phyloP scores from a whole-genome alignment of 805 yeast genomes.

The Suhomyces faveliae region DNA sequence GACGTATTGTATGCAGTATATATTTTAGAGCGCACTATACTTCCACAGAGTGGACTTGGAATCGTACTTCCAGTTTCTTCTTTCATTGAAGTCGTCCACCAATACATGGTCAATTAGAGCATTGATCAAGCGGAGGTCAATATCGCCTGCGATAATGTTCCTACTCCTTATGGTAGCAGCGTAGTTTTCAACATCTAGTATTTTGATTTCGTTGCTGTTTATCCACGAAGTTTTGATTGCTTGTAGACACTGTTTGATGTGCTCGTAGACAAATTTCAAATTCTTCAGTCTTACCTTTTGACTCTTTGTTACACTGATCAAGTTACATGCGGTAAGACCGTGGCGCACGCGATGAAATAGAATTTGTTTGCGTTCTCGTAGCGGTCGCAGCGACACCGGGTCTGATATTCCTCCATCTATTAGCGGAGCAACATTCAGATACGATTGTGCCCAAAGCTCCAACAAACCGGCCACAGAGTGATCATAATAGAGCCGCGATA shows the following conservation, averaged over 20 bases:
- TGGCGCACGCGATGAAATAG: conserved; percentile 30
- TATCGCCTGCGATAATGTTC: conserved; percentile 9
- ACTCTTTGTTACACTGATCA: conserved; percentile 23
- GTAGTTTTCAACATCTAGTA: conserved; percentile 16
- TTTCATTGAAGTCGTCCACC: conserved; percentile 14
- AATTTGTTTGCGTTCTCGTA: conserved; percentile 1
- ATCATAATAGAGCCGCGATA: conserved; percentile 22
- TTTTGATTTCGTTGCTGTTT: background rate
- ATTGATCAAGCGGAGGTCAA: conserved; percentile 21
- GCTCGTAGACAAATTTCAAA: conserved; percentile 12
- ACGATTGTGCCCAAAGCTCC: conserved; percentile 10
- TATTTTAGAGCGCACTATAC: background rate
- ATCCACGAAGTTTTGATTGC: background rate
- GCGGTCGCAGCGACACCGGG: background rate
- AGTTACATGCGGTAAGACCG: conserved; percentile 14
- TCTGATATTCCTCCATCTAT: background rate
- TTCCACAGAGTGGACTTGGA: conserved; percentile 11
- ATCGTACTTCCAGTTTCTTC: conserved; percentile 26
- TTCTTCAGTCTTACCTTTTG: conserved; percentile 18
- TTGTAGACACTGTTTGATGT: conserved; percentile 9
- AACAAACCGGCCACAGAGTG: conserved; percentile 15
- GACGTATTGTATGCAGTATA: background rate
- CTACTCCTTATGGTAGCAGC: conserved; percentile 11
- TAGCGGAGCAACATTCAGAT: background rate
- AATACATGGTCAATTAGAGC: conserved; percentile 25